Evolutionary conservation across 1,139 yeast species (phyloP), one percentile per base, ranked within the genome.

Genomic region (Pichia sp.): DNA sequence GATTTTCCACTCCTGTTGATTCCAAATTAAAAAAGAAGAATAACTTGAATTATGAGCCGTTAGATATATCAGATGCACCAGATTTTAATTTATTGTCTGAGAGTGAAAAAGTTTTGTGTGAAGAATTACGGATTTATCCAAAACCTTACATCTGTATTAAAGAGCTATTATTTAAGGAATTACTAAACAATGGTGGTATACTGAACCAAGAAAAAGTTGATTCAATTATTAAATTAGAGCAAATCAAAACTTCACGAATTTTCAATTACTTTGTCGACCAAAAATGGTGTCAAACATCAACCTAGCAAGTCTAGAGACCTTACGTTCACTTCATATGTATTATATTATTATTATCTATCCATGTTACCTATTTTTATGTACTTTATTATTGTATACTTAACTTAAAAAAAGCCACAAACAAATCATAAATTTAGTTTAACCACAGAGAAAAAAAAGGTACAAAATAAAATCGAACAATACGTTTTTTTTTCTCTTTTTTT

Each of bases 121-220:
- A 90, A 5, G 86, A 82, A 41, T 70, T 92, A 51, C 78, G 95
- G 53, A 82, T 94, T 11, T 67, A 85, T 50, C 98, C 99, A 11
- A 92, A 92, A 61, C 96, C 97, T 2, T 92, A 90, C 60, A 69
- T 94, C 52, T 96, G 95, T 3, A 87, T 92, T 53, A 92, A 92
- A 61, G 95, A 87, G 61, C 82, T 89, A n/a, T 66, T 92, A 47
- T 87, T 92, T 71, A 78, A 94, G 55, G 97, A 90, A 60, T 79
- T 95, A 28, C 70, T 90, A 34, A 80, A 87, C 53, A 82, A 86
- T 38, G 95, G 95, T 39, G 97, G 97, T 8, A 66, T 75, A 6
- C 65, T 92, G 58, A 86, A 86, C 67, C 83, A 85, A 66, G 83
- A 86, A 59, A 83, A 85, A 38, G 94, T 95, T 8, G 74, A 90